Evolutionary conservation across 2,329 filamentous ascomycete species (phyloP).

Genomic region (Tolypocladium sp.): DNA sequence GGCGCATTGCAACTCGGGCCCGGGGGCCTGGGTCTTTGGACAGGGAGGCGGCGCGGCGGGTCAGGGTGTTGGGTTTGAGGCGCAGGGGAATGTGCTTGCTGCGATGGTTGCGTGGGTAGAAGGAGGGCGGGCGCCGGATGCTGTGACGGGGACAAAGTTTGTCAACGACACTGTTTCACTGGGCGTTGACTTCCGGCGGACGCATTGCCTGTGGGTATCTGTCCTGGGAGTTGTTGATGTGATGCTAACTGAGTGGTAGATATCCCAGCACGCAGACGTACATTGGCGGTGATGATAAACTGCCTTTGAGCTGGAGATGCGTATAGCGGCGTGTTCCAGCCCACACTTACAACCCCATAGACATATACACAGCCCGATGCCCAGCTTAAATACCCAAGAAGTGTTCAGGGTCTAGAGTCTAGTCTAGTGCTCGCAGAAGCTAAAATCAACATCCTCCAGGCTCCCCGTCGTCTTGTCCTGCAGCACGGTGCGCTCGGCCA

Average conservation of each 20-base stretch:
- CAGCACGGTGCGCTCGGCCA: conserved; percentile 14
- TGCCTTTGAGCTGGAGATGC: not conserved
- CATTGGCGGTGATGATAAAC: not conserved
- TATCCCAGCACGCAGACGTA: not conserved
- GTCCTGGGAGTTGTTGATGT: no score
- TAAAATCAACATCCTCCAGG: conserved; percentile 5
- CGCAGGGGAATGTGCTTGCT: conserved; percentile 33
- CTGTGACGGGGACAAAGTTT: conserved; percentile 24
- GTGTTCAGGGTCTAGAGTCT: not conserved
- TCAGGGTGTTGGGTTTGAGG: conserved; percentile 16
- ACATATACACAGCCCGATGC: not conserved
- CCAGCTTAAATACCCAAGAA: fast-evolving
- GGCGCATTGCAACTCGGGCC: conserved; percentile 39
- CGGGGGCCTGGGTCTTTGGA: conserved; percentile 29
- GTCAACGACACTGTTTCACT: conserved; percentile 12
- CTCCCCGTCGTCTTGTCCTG: conserved; percentile 1
- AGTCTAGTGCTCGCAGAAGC: conserved; percentile 16
- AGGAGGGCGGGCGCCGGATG: conserved; percentile 28
- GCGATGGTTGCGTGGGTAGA: conserved; percentile 41
- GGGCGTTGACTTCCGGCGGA: conserved; percentile 19
- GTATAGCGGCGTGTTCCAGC: not conserved
- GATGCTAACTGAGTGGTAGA: not conserved
- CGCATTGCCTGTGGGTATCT: conserved; percentile 17
- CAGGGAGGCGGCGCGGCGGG: conserved; percentile 9
- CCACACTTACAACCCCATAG: not conserved